Evolutionary conservation across 176 grass and related monocot species (phyloP), one percentile per base, ranked within the genome.

Genomic region (Carex scoparia): DNA sequence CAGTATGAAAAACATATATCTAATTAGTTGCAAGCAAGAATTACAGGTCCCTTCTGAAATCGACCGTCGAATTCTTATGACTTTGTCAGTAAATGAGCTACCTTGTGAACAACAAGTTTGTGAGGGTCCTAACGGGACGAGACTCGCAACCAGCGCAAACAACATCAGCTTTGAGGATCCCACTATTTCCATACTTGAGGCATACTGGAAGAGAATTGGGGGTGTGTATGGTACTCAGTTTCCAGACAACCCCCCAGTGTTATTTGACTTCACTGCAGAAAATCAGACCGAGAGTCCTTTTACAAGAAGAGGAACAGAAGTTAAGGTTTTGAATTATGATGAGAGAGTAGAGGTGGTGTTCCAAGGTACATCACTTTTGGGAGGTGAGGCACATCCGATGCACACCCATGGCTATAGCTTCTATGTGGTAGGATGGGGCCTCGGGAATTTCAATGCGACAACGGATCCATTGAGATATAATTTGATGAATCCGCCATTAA

Each of bases 381-480:
- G 85, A 28, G 67, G 82, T 42, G 94, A 97, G 87, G 94, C 85
- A 86, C 94, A 97, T 84, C 94, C 92, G 1, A 90, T 97, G 69
- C 94, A 97, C 86, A 79, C 94, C 70, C 94, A 97, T 35, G 90
- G 92, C 11, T 94, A 84, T 89, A 94, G 90, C 81, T 97, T 97
- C 94, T 97, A 91, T 57, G 92, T 94, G 55, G 65, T 97, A 14
- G 92, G 87, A 58, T 91, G 90, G 82, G 94, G 94, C 2, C 46
- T 90, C 16, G 92, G 92, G 9, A 84, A 75, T 85, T 97, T 89
- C 40, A 4, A 88, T 4, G 61, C 61, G 1, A 84, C 64, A 33
- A 86, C 65, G 51, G 61, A 51, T 10, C 35, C 2, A 2, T 65
- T 14, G 56, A 37, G 48, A 48, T 97, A 90, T 88, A 97, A 97